phyloP scores from a whole-genome alignment of 495 filamentous ascomycete genomes.

The Aspergillus saccharolyticus region DNA sequence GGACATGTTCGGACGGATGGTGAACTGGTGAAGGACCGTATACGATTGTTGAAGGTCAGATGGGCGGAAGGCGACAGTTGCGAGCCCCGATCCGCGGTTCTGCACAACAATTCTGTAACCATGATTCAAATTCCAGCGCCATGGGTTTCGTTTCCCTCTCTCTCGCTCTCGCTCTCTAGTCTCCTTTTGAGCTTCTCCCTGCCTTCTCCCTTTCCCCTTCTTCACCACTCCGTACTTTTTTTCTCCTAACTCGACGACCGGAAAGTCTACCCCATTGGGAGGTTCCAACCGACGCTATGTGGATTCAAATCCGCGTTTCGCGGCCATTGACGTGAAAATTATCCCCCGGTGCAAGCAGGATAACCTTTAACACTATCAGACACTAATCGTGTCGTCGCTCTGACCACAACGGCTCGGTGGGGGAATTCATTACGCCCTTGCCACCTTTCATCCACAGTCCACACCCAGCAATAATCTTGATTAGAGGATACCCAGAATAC shows the following conservation, averaged over 20 bases:
- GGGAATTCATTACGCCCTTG: not conserved
- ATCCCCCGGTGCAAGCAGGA: not conserved
- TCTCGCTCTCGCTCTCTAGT: not conserved
- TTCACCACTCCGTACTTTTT: not conserved
- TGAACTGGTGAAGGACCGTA: too few relatives aligned
- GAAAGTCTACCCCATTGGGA: not conserved
- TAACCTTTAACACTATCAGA: not conserved
- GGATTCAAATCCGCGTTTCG: not conserved
- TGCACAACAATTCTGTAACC: not conserved
- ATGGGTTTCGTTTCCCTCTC: not conserved
- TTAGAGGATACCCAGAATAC: too few relatives aligned
- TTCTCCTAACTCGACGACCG: slow-evolving; percentile 1
- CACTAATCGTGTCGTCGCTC: not conserved
- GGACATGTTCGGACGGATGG: not conserved
- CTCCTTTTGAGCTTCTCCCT: not conserved
- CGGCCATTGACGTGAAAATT: not conserved
- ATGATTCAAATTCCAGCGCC: not conserved
- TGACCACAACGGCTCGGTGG: not conserved
- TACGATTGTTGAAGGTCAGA: not conserved
- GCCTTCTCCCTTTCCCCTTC: not conserved
- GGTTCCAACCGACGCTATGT: not conserved
- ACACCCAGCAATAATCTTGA: not conserved
- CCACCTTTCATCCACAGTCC: not conserved
- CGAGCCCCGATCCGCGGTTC: not conserved
- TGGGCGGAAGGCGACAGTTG: not conserved